Evolutionary conservation across 768 basidiomycete species (phyloP), one percentile per base, ranked within the genome.

Genomic region (Roridomyces roridus): DNA sequence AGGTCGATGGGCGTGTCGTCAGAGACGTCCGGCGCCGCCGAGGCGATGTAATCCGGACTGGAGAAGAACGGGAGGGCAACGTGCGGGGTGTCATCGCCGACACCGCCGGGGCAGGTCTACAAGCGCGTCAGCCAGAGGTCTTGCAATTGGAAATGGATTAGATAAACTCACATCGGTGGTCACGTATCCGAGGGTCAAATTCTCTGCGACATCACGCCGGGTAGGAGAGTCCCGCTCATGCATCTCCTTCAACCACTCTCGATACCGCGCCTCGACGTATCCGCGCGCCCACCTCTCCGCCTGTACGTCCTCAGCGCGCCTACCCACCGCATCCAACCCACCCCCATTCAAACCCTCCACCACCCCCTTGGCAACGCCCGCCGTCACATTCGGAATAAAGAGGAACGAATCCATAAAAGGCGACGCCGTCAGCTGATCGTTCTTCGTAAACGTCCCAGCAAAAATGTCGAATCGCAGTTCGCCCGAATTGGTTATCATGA

Each of bases 341-440:
- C n/a, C 73, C 23, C 74, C 53, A 66, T 89, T 88, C 52, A 90
- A 68, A 9, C 73, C 63, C 0, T 82, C 75, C 3, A 91, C 71
- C 0, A 89, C 81, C 56, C 79, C 68, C 14, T 73, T 80, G 5
- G 87, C 90, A 26, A 82, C 68, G 24, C 72, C 67, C 15, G 82
- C 69, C 0, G 80, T 68, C 28, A 92, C 75, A 40, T 81, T 73
- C 6, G 86, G 72, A 52, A 92, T 79, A 70, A 79, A 92, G n/a
- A 82, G 57, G 76, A 91, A 90, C 8, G 74, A 56, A 65, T 92
- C 85, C 0, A 73, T 69, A 67, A 89, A 95, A 0, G 92, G 91
- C 7, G 83, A 86, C 2, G 83, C 82, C 0, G 89, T 89, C 42
- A 93, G 79, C 63, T 92, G 87, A 69, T 94, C 91, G 68, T 93